Evolutionary conservation across 2,329 filamentous ascomycete genomes (phyloP).

Genomic region (Colletotrichum tropicale): DNA sequence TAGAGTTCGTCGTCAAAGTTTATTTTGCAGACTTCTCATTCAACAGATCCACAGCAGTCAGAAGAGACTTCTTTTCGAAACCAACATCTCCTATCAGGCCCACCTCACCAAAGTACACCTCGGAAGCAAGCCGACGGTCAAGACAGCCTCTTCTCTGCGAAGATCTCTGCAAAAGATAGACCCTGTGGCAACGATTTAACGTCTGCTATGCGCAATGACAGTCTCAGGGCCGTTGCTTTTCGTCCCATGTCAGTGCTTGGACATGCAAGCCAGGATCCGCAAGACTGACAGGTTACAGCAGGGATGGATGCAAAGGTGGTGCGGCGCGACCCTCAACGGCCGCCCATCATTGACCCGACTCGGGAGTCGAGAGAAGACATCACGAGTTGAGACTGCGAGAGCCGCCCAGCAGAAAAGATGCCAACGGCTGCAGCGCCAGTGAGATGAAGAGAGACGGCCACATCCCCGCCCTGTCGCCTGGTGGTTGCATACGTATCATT

Average conservation of each 20-base stretch:
- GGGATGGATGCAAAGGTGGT: constrained; percentile 4
- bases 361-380: background rate
- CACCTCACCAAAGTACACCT: background rate
- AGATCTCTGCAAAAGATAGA: background rate
- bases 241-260: constrained; percentile 20
- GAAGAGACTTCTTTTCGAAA: background rate
- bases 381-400: background rate
- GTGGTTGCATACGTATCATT: constrained; percentile 1
- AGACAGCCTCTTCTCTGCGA: background rate
- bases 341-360: background rate
- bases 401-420: background rate
- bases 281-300: constrained; percentile 7
- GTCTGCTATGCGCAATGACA: background rate
- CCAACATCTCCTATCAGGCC: background rate
- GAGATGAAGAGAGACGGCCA: background rate
- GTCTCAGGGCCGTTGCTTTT: background rate
- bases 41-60: background rate
- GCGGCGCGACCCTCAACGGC: background rate
- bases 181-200: background rate
- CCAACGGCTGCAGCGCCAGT: background rate
- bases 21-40: background rate
- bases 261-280: constrained; percentile 4
- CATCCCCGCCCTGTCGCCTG: background rate
- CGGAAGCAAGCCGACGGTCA: background rate
- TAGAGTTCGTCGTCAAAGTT: background rate